phyloP scores from a whole-genome alignment of 1,284 basidiomycete genomes.

The Mycosarcoma maydis region DNA sequence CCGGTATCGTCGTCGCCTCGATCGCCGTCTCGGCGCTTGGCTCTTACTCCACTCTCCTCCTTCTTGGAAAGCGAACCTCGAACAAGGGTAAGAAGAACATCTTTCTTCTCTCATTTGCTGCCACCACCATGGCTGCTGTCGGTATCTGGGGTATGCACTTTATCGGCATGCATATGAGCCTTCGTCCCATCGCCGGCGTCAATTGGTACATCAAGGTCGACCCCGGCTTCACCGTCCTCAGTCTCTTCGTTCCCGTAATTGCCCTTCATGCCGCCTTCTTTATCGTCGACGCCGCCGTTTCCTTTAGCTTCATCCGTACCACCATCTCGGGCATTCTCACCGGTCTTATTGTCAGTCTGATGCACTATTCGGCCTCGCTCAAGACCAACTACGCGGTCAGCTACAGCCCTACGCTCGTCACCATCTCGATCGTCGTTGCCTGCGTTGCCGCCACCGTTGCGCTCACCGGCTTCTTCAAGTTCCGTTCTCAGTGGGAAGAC shows the following conservation, averaged over 20 bases:
- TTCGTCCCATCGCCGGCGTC: slow-evolving; percentile 65
- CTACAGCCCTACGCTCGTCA: slow-evolving; percentile 68
- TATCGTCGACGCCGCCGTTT: slow-evolving; percentile 68
- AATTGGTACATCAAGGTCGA: slow-evolving; percentile 68
- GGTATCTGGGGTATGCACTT: slow-evolving; percentile 69
- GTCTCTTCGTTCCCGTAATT: slow-evolving; percentile 69
- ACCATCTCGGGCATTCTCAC: slow-evolving; percentile 76
- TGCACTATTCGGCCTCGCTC: slow-evolving; percentile 71
- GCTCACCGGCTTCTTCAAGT: slow-evolving; percentile 70
- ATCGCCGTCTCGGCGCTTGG: slow-evolving; percentile 70
- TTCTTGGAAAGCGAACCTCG: slow-evolving; percentile 69
- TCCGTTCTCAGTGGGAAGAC: slow-evolving; percentile 70
- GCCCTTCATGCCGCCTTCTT: slow-evolving; percentile 69
- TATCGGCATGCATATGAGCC: slow-evolving; percentile 69
- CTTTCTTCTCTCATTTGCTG: slow-evolving; percentile 71
- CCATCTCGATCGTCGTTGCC: slow-evolving; percentile 69
- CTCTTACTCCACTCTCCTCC: slow-evolving; percentile 70
- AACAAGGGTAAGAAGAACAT: slow-evolving; percentile 68
- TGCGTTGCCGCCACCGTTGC: slow-evolving; percentile 69
- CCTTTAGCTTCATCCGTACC: slow-evolving; percentile 68
- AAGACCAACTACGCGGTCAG: slow-evolving; percentile 61
- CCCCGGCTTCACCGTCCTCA: slow-evolving; percentile 70
- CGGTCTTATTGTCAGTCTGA: slow-evolving; percentile 76
- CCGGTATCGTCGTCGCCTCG: slow-evolving; percentile 70
- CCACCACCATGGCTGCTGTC: slow-evolving; percentile 67